Evolutionary conservation across 352 stramenopile species (phyloP), one percentile per base, ranked within the genome.

Genomic region (Globisporangium paddicum): DNA sequence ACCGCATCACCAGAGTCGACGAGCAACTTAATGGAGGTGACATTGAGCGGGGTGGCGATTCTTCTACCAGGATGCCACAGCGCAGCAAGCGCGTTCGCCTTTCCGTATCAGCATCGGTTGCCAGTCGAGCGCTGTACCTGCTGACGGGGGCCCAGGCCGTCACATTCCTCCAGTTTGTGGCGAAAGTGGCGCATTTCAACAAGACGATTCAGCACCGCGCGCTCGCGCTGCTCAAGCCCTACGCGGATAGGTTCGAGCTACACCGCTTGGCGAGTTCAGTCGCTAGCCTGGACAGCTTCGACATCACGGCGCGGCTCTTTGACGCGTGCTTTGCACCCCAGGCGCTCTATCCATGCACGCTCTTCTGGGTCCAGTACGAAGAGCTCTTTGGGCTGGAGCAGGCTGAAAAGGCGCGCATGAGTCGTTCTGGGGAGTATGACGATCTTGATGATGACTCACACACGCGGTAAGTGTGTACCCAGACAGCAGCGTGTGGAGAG

Each of bases 101-200:
- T n/a, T 10, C 46, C 3, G 28, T 32, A 32, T 32, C 6, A 52
- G 18, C 47, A 9, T 55, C 61, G 9, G 51, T 83, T 5, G 68
- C 67, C 18, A 63, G 61, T 30, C 63, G 73, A 23, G 83, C 79
- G 5, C 37, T 93, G 42, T 77, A 81, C 34, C 46, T 89, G 35
- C 62, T 93, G 26, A 87, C 79, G 0, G 83, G 79, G 2, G 70
- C 66, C 0, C 71, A 85, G 44, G 68, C 76, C 11, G 64, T 90
- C 37, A 62, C 66, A 1, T 87, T 90, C 34, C 62, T 93, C 5
- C 77, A 90, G 61, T 93, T 90, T 45, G 49, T 90, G 14, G 66
- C 73, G 38, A 86, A 89, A 67, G 74, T 76, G 28, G 68, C 74
- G 18, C 81, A 86, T 40, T 86, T 88, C 51, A 89, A 81, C 56